Evolutionary conservation across 2,329 filamentous ascomycete species (phyloP).

Genomic region (Scopulariopsis brevicaulis): DNA sequence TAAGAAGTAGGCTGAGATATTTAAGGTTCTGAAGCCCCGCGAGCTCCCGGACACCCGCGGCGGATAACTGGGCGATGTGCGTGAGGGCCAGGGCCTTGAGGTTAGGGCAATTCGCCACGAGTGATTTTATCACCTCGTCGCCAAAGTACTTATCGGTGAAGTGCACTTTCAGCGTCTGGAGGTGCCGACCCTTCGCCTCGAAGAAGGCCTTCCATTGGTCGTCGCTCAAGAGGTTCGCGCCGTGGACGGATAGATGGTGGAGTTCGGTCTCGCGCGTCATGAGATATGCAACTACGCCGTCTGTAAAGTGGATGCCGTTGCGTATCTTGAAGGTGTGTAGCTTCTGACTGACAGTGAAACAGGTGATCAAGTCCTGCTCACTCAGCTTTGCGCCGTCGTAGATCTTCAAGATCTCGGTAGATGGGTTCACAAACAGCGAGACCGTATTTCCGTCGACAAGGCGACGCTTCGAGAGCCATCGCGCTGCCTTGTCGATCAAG

Average conservation of each 20-base stretch:
- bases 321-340: slow-evolving; percentile 64
- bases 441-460: slow-evolving; percentile 42
- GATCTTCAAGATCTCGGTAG: slow-evolving; percentile 36
- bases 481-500: slow-evolving; percentile 46
- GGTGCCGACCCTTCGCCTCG: slow-evolving; percentile 46
- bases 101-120: slow-evolving; percentile 54
- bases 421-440: slow-evolving; percentile 43
- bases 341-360: slow-evolving; percentile 64
- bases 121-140: slow-evolving; percentile 52
- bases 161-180: slow-evolving; percentile 66
- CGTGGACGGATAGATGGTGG: slow-evolving; percentile 67
- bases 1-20: slow-evolving; percentile 64
- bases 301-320: slow-evolving; percentile 87
- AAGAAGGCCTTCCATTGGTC: slow-evolving; percentile 65
- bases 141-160: slow-evolving; percentile 76
- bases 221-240: slow-evolving; percentile 73
- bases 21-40: slow-evolving; percentile 51
- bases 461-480: slow-evolving; percentile 48
- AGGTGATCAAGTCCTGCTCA: slow-evolving; percentile 65
- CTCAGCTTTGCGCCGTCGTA: slow-evolving; percentile 55
- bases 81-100: slow-evolving; percentile 69
- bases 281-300: slow-evolving; percentile 72
- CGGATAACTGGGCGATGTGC: slow-evolving; percentile 64
- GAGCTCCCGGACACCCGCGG: slow-evolving; percentile 54
- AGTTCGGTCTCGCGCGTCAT: slow-evolving; percentile 58